Conservation (phyloP, 306 rosid species). For the Sophora flavescens region DNA sequence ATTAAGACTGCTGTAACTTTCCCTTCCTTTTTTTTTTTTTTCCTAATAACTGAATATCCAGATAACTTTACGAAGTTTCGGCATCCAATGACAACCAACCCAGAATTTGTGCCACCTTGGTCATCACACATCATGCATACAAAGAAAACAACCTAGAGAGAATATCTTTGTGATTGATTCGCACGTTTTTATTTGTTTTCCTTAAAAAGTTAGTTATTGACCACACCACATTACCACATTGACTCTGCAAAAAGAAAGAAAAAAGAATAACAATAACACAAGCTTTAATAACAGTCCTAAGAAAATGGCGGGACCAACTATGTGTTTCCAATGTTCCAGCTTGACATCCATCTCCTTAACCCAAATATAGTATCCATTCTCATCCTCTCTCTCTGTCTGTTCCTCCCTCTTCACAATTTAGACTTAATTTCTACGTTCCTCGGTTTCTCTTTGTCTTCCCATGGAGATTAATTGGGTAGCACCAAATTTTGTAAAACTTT, state of each 20-base stretch:
- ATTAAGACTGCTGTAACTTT: no score
- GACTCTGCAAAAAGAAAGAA: neutral
- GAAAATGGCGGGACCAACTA: slow-evolving; percentile 74
- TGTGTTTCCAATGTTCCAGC: slow-evolving; percentile 37
- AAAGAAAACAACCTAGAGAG: neutral
- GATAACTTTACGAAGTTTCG: no score
- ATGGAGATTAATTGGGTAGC: slow-evolving; percentile 51
- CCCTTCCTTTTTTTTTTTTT: no score
- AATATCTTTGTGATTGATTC: neutral
- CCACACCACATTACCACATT: neutral
- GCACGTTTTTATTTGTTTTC: neutral
- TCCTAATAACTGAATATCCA: no score
- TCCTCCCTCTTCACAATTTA: slow-evolving; percentile 15
- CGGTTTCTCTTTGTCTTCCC: slow-evolving; percentile 46
- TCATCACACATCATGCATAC: no score
- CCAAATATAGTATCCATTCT: slow-evolving; percentile 53
- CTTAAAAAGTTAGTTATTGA: neutral
- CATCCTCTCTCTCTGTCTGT: neutral
- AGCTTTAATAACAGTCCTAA: slow-evolving; percentile 46
- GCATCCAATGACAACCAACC: no score
- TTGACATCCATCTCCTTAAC: slow-evolving; percentile 17
- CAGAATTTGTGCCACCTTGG: no score
- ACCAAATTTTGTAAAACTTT: neutral
- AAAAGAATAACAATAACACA: neutral
- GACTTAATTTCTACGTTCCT: slow-evolving; percentile 33